Conservation (phyloP, 768 basidiomycete species). For the Russula griseocarnosa region DNA sequence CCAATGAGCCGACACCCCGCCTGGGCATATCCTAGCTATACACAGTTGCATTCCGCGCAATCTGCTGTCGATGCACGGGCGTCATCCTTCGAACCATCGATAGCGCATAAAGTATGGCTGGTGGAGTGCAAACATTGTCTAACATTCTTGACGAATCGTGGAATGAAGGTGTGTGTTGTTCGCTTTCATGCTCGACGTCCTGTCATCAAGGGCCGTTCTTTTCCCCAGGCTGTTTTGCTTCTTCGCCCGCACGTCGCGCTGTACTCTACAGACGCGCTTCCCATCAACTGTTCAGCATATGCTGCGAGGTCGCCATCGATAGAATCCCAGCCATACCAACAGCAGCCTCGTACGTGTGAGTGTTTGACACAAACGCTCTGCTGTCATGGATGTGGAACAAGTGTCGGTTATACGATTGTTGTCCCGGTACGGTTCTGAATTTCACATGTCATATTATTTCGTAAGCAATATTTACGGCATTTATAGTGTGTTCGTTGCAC, state of each 20-base stretch:
- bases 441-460: not conserved
- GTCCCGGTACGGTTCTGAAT: constrained; percentile 46
- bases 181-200: constrained; percentile 4
- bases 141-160: constrained; percentile 75
- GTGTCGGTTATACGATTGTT: constrained; percentile 79
- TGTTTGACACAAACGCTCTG: constrained; percentile 79
- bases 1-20: constrained; percentile 6
- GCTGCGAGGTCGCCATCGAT: constrained; percentile 38
- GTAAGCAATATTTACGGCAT: constrained; percentile 24
- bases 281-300: constrained; percentile 70
- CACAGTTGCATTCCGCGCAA: constrained; percentile 18
- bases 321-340: constrained; percentile 30
- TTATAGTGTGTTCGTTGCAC: constrained; percentile 66
- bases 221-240: constrained; percentile 69
- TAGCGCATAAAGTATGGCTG: constrained; percentile 75
- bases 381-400: constrained; percentile 72
- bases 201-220: constrained; percentile 13
- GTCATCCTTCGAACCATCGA: constrained; percentile 39
- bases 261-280: constrained; percentile 78
- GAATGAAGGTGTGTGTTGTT: constrained; percentile 60
- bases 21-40: constrained; percentile 15
- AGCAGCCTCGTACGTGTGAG: constrained; percentile 61
- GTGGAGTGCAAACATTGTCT: constrained; percentile 72
- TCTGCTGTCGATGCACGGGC: not conserved
- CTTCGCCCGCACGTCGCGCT: constrained; percentile 76